A percentile compares a stretch with the other conserved stretches of the same genome.
Conservation (phyloP, 139 green algal species). For the Volvox reticuliferus region DNA sequence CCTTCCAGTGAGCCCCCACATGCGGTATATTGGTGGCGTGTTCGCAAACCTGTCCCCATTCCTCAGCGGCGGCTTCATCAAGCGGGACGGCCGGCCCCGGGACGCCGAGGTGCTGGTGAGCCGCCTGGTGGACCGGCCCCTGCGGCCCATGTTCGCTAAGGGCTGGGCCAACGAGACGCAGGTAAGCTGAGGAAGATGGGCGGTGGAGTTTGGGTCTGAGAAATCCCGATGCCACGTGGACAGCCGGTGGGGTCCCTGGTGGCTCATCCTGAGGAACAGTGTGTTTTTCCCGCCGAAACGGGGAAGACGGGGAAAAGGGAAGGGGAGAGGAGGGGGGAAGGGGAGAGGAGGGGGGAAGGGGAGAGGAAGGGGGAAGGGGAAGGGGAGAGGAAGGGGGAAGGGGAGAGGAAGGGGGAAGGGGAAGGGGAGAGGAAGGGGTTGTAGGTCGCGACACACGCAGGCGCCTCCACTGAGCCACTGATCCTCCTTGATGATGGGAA, state of each 20-base stretch:
- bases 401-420: conserved; percentile 65
- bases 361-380: neutral
- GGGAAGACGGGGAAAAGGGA: neutral
- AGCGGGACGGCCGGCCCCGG: conserved; percentile 89
- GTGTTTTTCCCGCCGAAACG: conserved; percentile 60
- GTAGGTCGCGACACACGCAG: neutral
- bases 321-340: neutral
- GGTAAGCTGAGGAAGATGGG: conserved; percentile 54
- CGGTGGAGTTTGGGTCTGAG: neutral
- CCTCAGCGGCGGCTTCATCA: conserved; percentile 89
- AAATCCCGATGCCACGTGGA: too few relatives aligned
- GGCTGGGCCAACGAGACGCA: conserved; percentile 95
- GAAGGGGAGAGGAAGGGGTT: neutral
- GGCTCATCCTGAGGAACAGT: neutral
- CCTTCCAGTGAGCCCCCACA: too few relatives aligned
- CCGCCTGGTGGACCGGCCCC: conserved; percentile 93
- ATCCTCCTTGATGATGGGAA: too few relatives aligned
- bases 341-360: conserved; percentile 49
- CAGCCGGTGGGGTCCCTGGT: too few relatives aligned
- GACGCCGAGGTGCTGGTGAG: conserved; percentile 91
- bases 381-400: neutral
- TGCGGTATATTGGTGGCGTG: too few relatives aligned
- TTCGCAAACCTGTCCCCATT: neutral
- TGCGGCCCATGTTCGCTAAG: conserved; percentile 93
- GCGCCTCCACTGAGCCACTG: too few relatives aligned